Percentiles rank a stretch among this genome's conserved stretches.
Conservation (phyloP, 2,329 filamentous ascomycete species). For the Hortaea werneckii region DNA sequence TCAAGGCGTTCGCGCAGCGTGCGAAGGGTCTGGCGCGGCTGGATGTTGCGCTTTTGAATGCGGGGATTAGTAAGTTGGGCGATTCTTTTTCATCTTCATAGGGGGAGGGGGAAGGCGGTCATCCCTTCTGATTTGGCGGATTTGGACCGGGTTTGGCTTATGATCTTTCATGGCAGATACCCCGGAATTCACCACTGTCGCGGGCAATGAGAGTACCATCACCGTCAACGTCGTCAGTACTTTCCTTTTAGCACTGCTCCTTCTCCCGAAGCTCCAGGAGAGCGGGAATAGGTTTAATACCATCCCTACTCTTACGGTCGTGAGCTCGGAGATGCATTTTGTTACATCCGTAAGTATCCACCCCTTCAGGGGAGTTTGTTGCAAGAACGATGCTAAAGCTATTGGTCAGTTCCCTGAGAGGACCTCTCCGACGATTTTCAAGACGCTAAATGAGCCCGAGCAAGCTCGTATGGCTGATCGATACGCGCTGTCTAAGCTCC, state of each 20-base stretch:
- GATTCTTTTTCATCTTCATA: no score
- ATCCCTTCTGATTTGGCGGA: background rate
- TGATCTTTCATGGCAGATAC: slow-evolving; percentile 18
- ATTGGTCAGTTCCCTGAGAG: slow-evolving; percentile 24
- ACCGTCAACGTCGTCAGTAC: slow-evolving; percentile 46
- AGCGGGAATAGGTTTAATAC: slow-evolving; percentile 25
- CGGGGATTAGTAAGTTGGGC: slow-evolving; percentile 16
- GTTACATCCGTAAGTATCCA: slow-evolving; percentile 22
- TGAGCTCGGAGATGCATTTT: slow-evolving; percentile 35
- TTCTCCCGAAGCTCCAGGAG: slow-evolving; percentile 43
- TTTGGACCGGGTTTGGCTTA: background rate
- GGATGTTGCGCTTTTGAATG: slow-evolving; percentile 32
- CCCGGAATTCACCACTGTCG: slow-evolving; percentile 23
- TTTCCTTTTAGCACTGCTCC: slow-evolving; percentile 39
- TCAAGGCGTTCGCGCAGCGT: slow-evolving; percentile 26
- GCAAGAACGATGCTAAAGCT: background rate
- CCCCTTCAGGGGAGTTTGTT: background rate
- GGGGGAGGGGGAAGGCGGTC: background rate
- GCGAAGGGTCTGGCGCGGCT: slow-evolving; percentile 23
- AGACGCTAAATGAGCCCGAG: slow-evolving; percentile 27
- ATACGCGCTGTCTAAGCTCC: slow-evolving; percentile 38
- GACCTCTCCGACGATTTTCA: slow-evolving; percentile 26
- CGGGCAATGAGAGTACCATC: slow-evolving; percentile 40
- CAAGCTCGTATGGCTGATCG: slow-evolving; percentile 30
- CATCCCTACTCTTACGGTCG: slow-evolving; percentile 29